phyloP scores from a whole-genome alignment of 108 stramenopile species.

The Cylindrotheca fusiformis region DNA sequence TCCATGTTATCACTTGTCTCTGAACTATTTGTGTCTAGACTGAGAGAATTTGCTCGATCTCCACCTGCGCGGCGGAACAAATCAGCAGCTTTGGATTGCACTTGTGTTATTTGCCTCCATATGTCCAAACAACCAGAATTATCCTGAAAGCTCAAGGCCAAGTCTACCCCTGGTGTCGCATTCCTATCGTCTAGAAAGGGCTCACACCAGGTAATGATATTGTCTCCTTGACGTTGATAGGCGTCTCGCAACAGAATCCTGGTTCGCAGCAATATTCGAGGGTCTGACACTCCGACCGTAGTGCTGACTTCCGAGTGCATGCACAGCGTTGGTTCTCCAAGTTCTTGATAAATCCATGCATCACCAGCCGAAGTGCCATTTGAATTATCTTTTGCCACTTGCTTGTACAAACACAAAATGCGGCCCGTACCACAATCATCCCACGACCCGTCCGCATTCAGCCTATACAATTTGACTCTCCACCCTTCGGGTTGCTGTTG shows the following conservation, averaged over 20 bases:
- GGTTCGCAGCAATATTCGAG: slow-evolving; percentile 70
- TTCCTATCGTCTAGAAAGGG: slow-evolving; percentile 52
- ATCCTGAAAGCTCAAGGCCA: slow-evolving; percentile 87
- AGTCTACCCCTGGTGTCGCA: slow-evolving; percentile 64
- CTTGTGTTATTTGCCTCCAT: slow-evolving; percentile 78
- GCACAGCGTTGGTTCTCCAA: slow-evolving; percentile 81
- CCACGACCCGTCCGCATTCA: slow-evolving; percentile 86
- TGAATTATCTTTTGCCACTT: slow-evolving; percentile 7
- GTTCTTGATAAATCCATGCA: slow-evolving; percentile 52
- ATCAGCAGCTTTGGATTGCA: slow-evolving; percentile 74
- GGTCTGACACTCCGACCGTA: slow-evolving; percentile 9
- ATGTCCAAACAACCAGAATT: slow-evolving; percentile 87
- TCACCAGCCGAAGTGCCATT: slow-evolving; percentile 15
- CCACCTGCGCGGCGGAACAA: slow-evolving; percentile 22
- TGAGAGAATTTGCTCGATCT: not conserved
- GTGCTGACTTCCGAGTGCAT: slow-evolving; percentile 73
- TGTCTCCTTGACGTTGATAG: slow-evolving; percentile 88
- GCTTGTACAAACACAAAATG: slow-evolving; percentile 67
- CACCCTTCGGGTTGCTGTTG: slow-evolving; percentile 73
- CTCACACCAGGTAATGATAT: slow-evolving; percentile 92
- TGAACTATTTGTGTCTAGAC: not conserved
- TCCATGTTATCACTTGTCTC: slow-evolving; percentile 1
- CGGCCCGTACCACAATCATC: slow-evolving; percentile 90
- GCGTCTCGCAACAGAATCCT: slow-evolving; percentile 75
- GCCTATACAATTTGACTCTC: slow-evolving; percentile 86